Base-by-base conservation (phyloP, 768 basidiomycete species). In the Mrakia gelida region DNA sequence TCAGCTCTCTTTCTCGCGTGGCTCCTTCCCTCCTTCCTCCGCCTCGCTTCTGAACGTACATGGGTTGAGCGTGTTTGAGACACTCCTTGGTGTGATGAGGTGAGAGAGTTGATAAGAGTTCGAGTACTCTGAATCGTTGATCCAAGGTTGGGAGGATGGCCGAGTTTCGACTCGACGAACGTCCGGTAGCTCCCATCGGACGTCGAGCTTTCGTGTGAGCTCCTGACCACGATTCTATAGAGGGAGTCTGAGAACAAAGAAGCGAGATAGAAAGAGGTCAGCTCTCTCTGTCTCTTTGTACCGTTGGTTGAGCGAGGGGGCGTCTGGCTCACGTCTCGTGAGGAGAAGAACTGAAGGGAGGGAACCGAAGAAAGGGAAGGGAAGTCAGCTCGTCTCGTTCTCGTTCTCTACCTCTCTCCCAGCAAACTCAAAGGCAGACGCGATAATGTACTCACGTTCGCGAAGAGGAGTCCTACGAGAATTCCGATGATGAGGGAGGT, bases 21-120 rank as follows among this genome's bases (percentile, higher is more conserved):
- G 41, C 34, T 32, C 23, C n/a, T 63, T 68, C 34, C n/a, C n/a
- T 38, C 23, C 41, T 26, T 70, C 65, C 32, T 30, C 15, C 32
- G 15, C 65, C n/a, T n/a, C 11, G 41, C 21, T 38, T 70, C 67
- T 18, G 2, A 10, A 70, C 67, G 45, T 16, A 70, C 61, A 75
- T 62, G 10, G 91, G 89, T 84, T 98, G 96, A 7, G 93, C 87
- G 81, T 88, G 87, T 73, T 92, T 89, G 11, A 92, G 93, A 85
- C 95, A 98, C 85, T 95, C 91, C 77, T 91, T 91, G 28, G 97
- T 98, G 84, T 98, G 91, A 83, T 97, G 94, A 0, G 94, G 90
- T 0, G 94, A 90, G 68, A 99, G 89, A 6, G 91, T 91, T 41
- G 92, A 92, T 76, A 99, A 88, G 73, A 98, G 88, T 76, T 94